A percentile compares a stretch with the other conserved stretches of the same genome.
Evolutionary conservation across 148 eudicot species (phyloP).

Genomic region (Rhododendron mucronatum): DNA sequence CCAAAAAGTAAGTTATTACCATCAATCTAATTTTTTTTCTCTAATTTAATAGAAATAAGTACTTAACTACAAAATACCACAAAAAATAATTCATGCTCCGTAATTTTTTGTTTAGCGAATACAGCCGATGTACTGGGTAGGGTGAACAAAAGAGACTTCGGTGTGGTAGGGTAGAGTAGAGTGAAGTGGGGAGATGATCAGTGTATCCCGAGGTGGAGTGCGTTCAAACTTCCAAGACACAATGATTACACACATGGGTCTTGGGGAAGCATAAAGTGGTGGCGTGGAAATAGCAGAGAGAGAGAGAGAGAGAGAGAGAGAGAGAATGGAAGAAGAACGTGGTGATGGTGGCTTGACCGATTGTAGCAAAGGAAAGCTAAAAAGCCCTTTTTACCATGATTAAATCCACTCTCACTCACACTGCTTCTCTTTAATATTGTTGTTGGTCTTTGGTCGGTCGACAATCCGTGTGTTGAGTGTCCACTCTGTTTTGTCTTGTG

Average conservation of each 20-base stretch:
- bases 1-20: too few species aligned
- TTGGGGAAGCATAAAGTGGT: slow-evolving; percentile 48
- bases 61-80: too few species aligned
- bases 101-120: too few species aligned
- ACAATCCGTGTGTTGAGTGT: slow-evolving; percentile 48
- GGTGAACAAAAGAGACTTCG: not conserved
- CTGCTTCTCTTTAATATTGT: not conserved
- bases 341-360: slow-evolving; percentile 30
- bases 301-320: slow-evolving; percentile 4
- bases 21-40: too few species aligned
- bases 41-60: too few species aligned
- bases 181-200: not conserved
- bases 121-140: too few species aligned
- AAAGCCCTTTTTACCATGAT: slow-evolving; percentile 21
- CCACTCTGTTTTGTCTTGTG: slow-evolving; percentile 23
- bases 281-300: slow-evolving; percentile 38
- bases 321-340: slow-evolving; percentile 4
- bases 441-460: slow-evolving; percentile 46
- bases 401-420: not conserved
- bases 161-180: not conserved
- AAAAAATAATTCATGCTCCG: too few species aligned
- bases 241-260: slow-evolving; percentile 61
- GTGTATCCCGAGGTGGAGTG: slow-evolving; percentile 22
- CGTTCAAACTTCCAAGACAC: slow-evolving; percentile 70
- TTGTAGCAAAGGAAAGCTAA: slow-evolving; percentile 12